Percentiles rank a stretch among this genome's conserved stretches.
Conservation (phyloP, 1,284 basidiomycete genomes). For the Cutaneotrichosporon dermatis region DNA sequence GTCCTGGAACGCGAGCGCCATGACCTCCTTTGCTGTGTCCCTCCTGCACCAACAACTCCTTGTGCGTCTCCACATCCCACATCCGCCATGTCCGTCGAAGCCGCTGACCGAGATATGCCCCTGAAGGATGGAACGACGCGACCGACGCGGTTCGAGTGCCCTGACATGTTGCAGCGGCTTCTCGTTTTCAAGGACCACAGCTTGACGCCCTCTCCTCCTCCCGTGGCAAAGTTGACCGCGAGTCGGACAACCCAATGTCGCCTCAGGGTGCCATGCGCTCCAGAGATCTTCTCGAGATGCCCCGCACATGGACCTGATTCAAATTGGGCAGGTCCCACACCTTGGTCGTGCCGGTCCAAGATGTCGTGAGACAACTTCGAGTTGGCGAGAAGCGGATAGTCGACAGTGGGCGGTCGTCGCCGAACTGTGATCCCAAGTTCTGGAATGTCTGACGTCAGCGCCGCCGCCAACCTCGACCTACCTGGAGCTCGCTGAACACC, state of each 20-base stretch:
- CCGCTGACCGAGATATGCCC: constrained; percentile 84
- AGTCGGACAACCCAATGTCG: constrained; percentile 72
- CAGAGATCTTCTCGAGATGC: constrained; percentile 86
- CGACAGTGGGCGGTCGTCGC: constrained; percentile 89
- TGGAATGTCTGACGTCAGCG: constrained; percentile 63
- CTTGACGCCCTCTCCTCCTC: constrained; percentile 82
- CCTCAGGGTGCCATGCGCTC: constrained; percentile 97
- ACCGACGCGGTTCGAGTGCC: constrained; percentile 86
- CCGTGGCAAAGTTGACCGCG: constrained; percentile 80
- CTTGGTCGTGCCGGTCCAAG: constrained; percentile 93
- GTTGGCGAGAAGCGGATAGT: constrained; percentile 90
- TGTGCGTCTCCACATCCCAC: constrained; percentile 81
- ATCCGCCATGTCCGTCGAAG: constrained; percentile 99
- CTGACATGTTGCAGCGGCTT: constrained; percentile 70
- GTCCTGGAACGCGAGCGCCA: constrained; percentile 90
- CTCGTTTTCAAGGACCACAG: constrained; percentile 77
- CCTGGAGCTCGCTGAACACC: constrained; percentile 83
- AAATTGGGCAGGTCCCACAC: constrained; percentile 92
- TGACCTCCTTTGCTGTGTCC: constrained; percentile 98
- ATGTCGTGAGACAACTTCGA: constrained; percentile 84
- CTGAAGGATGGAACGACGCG: constrained; percentile 96
- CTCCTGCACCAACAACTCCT: constrained; percentile 86
- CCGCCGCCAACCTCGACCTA: constrained; percentile 47
- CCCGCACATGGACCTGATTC: constrained; percentile 67
- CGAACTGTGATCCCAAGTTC: constrained; percentile 94